A percentile compares a stretch with the other conserved stretches of the same genome.
phyloP scores from a whole-genome alignment of 2,329 filamentous ascomycete genomes.

The Aspergillus niger region DNA sequence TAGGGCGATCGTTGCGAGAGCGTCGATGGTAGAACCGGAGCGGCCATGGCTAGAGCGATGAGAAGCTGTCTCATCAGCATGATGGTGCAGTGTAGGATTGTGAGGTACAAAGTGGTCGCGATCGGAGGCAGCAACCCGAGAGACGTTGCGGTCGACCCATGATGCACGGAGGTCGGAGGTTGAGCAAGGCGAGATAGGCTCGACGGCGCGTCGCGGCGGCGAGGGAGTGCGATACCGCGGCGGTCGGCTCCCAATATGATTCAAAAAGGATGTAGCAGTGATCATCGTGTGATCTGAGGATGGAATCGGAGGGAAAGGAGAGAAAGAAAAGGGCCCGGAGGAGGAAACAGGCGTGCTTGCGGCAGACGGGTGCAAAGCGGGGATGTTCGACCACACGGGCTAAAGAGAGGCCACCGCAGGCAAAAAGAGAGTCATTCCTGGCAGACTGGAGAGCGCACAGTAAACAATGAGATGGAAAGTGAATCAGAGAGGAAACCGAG shows the following conservation, averaged over 20 bases:
- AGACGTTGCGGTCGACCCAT: conserved; percentile 32
- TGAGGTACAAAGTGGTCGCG: conserved; percentile 24
- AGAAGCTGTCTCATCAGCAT: conserved; percentile 25
- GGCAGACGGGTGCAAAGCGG: conserved; percentile 44
- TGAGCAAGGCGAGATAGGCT: conserved; percentile 46
- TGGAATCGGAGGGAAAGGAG: conserved; percentile 11
- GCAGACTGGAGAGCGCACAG: conserved; percentile 30
- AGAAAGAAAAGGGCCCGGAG: conserved; percentile 22
- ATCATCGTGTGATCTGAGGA: conserved; percentile 35
- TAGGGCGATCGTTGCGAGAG: conserved; percentile 54
- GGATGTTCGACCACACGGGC: conserved; percentile 44
- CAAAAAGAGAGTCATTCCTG: conserved; percentile 46
- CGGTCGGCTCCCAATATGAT: conserved; percentile 39
- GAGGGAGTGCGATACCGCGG: conserved; percentile 50
- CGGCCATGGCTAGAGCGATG: conserved; percentile 45
- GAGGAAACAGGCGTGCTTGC: conserved; percentile 34
- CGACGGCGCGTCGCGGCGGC: conserved; percentile 49
- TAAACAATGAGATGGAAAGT: conserved; percentile 24
- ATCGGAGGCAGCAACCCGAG: conserved; percentile 29
- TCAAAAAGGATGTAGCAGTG: conserved; percentile 42
- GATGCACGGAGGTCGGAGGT: conserved; percentile 33
- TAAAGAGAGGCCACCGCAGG: conserved; percentile 42
- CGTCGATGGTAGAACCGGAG: conserved; percentile 51
- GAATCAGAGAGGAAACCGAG: conserved; percentile 23
- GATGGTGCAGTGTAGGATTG: conserved; percentile 22